phyloP scores from a whole-genome alignment of 1,284 basidiomycete genomes.

The Rhodotorula mucilaginosa region DNA sequence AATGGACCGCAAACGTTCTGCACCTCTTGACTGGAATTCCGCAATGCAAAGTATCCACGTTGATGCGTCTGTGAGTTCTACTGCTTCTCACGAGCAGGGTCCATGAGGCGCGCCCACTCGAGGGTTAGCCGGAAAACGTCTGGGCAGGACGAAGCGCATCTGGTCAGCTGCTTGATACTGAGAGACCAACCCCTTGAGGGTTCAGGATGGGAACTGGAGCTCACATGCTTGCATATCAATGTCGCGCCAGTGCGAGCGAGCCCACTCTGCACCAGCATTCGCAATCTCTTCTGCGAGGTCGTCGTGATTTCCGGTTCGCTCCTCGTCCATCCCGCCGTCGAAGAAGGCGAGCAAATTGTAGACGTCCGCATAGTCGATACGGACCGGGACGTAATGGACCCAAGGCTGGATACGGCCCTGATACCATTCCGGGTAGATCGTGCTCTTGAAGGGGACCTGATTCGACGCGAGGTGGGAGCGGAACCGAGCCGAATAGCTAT shows the following conservation, averaged over 20 bases:
- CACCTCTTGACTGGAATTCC: background rate
- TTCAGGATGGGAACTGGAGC: background rate
- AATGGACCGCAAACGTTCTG: background rate
- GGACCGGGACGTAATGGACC: slow-evolving; percentile 48
- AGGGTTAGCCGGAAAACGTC: slow-evolving; percentile 16
- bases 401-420: slow-evolving; percentile 41
- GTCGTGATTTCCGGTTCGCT: slow-evolving; percentile 48
- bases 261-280: slow-evolving; percentile 49
- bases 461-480: slow-evolving; percentile 60
- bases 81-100: slow-evolving; percentile 32
- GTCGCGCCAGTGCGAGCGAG: slow-evolving; percentile 53
- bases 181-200: too few relatives aligned
- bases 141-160: background rate
- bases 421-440: slow-evolving; percentile 58
- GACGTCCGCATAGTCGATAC: slow-evolving; percentile 54
- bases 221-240: slow-evolving; percentile 54
- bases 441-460: slow-evolving; percentile 63
- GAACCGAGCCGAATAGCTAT: background rate
- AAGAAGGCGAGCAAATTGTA: slow-evolving; percentile 56
- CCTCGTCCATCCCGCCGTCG: slow-evolving; percentile 49
- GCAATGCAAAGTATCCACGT: background rate
- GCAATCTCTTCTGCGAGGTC: slow-evolving; percentile 52
- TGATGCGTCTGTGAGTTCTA: background rate
- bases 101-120: slow-evolving; percentile 41
- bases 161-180: background rate